Evolutionary conservation across 495 filamentous ascomycete genomes (phyloP).

Genomic region (Alectoria sarmentosa): DNA sequence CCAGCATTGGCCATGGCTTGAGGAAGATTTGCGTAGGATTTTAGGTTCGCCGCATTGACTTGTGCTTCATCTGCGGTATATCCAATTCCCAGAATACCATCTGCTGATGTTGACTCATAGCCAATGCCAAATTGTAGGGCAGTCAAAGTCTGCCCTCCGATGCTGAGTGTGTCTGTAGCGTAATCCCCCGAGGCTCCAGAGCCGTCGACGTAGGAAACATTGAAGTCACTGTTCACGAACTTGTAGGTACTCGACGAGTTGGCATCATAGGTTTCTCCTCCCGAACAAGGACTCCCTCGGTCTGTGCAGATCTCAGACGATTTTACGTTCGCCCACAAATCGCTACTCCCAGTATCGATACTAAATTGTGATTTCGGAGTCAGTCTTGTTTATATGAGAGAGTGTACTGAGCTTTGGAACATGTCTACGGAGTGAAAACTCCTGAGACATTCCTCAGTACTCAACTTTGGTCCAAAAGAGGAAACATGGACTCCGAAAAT

Average conservation of each 20-base stretch:
- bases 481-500: too few species aligned
- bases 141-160: constrained; percentile 55
- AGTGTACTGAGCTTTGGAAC: too few species aligned
- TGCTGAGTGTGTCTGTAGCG: constrained; percentile 64
- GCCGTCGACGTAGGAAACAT: constrained; percentile 87
- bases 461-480: too few species aligned
- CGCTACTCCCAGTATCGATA: constrained; percentile 80
- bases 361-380: too few species aligned
- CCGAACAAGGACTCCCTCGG: constrained; percentile 41
- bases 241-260: constrained; percentile 74
- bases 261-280: constrained; percentile 61
- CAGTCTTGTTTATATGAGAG: too few species aligned
- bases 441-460: too few species aligned
- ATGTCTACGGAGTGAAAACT: too few species aligned
- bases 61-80: constrained; percentile 77
- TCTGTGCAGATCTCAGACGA: constrained; percentile 18
- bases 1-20: constrained; percentile 62
- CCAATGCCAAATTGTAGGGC: constrained; percentile 83
- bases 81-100: constrained; percentile 90
- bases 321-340: constrained; percentile 55
- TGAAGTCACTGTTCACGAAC: constrained; percentile 71
- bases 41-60: constrained; percentile 50
- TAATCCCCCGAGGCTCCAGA: constrained; percentile 78
- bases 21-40: constrained; percentile 73
- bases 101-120: constrained; percentile 58